phyloP scores from a whole-genome alignment of 2,329 filamentous ascomycete species.

The Fusarium agapanthi region DNA sequence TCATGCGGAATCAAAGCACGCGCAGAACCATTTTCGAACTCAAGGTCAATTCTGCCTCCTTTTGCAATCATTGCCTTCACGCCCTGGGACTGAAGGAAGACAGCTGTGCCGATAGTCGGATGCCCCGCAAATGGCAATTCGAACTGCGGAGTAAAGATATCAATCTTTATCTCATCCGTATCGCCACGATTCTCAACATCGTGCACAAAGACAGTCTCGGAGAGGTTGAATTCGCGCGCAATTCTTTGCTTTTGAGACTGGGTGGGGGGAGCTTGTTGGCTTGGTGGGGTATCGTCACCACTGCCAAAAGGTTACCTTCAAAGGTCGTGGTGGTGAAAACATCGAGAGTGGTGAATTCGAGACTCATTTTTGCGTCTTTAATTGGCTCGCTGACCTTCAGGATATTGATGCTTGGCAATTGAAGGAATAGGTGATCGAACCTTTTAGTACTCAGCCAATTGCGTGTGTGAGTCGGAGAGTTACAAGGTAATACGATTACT shows the following conservation, averaged over 20 bases:
- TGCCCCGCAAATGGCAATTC: constrained; percentile 71
- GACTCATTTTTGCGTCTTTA: constrained; percentile 38
- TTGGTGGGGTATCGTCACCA: constrained; percentile 61
- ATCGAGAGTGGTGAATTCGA: constrained; percentile 62
- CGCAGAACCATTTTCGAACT: constrained; percentile 52
- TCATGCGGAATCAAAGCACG: constrained; percentile 72
- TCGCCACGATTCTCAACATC: constrained; percentile 46
- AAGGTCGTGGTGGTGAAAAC: constrained; percentile 63
- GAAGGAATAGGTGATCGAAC: rapidly evolving
- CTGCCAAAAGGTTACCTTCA: constrained; percentile 66
- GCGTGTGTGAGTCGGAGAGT: background rate
- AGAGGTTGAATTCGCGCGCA: constrained; percentile 69
- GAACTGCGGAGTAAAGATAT: constrained; percentile 64
- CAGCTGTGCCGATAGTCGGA: constrained; percentile 65
- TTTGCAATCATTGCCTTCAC: constrained; percentile 59
- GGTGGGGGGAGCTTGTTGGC: constrained; percentile 40
- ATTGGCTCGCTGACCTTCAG: rapidly evolving
- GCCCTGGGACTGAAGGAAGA: constrained; percentile 53
- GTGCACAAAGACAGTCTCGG: constrained; percentile 70
- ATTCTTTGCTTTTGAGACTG: constrained; percentile 64
- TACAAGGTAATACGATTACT: background rate
- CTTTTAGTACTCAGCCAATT: background rate
- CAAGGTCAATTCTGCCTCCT: constrained; percentile 62
- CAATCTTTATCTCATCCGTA: constrained; percentile 51
- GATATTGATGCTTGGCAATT: too few species aligned